Percentiles rank a stretch among this genome's conserved stretches.
These are phyloP conservation scores for Fraxinus paxiana DNA, from an alignment of 305 asterid species.

Conservation along the genomic window DNA sequence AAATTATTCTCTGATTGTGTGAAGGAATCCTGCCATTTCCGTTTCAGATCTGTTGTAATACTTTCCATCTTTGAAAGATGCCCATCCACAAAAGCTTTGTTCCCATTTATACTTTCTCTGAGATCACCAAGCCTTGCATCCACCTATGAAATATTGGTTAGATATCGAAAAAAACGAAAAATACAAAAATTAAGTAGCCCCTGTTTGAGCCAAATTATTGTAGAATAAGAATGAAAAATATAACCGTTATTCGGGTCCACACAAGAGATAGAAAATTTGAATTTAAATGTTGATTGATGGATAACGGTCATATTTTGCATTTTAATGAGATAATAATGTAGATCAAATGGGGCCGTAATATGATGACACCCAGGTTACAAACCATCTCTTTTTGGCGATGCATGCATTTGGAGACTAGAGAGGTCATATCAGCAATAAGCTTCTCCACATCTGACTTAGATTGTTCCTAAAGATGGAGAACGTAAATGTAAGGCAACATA, in stretches of 20 bases:
- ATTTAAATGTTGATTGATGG: too few relatives aligned
- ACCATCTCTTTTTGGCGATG: conserved; percentile 74
- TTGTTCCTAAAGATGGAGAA: conserved; percentile 49
- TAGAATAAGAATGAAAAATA: too few relatives aligned
- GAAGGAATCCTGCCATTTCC: conserved; percentile 79
- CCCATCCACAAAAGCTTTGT: conserved; percentile 53
- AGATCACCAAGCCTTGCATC: conserved; percentile 53
- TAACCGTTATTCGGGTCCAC: too few relatives aligned
- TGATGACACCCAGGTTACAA: conserved; percentile 8
- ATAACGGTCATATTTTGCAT: too few relatives aligned
- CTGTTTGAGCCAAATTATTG: too few relatives aligned
- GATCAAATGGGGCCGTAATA: not conserved
- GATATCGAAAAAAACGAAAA: not conserved
- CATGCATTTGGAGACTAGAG: conserved; percentile 60
- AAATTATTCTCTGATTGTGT: conserved; percentile 43
- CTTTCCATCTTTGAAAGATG: conserved; percentile 56
- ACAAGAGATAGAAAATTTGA: too few relatives aligned
- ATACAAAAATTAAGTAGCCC: not conserved
- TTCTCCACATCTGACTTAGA: conserved; percentile 55
- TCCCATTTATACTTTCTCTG: conserved; percentile 49
- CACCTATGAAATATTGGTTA: conserved; percentile 41
- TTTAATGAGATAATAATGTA: too few relatives aligned
- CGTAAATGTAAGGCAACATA: conserved; percentile 22
- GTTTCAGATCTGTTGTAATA: conserved; percentile 63
- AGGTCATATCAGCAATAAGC: conserved; percentile 65